Conservation (phyloP, 202 grass and related monocot genomes). For the Saccharum hybrid region DNA sequence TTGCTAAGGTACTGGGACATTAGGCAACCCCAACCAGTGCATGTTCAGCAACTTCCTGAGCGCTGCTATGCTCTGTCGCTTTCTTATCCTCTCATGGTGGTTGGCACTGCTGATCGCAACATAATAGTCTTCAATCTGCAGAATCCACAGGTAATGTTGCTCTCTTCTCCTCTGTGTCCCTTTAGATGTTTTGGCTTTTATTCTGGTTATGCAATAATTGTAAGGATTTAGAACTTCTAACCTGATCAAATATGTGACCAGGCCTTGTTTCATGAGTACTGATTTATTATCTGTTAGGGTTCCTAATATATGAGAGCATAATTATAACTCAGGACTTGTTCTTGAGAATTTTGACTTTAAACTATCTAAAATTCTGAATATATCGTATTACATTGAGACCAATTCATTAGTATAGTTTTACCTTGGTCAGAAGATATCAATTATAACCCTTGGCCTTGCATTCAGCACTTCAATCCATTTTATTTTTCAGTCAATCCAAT, state of each 20-base stretch:
- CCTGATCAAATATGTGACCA: neutral
- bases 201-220: conserved; percentile 18
- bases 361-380: neutral
- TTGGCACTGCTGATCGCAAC: conserved; percentile 69
- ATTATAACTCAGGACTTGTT: neutral
- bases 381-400: neutral
- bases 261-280: neutral
- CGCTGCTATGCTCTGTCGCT: conserved; percentile 72
- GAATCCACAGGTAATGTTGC: conserved; percentile 64
- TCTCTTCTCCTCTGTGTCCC: neutral
- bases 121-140: conserved; percentile 65
- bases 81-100: conserved; percentile 72
- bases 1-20: conserved; percentile 77
- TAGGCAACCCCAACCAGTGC: conserved; percentile 69
- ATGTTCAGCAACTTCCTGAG: conserved; percentile 75
- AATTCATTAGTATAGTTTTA: too few species aligned
- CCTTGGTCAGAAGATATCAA: too few species aligned
- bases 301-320: neutral
- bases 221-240: conserved; percentile 1
- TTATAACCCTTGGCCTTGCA: neutral
- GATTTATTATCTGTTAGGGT: neutral
- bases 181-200: neutral
- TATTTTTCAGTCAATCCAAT: neutral
- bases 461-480: conserved; percentile 1
- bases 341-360: neutral